These are phyloP conservation scores for Colletotrichum sp. DNA, from an alignment of 2,329 filamentous ascomycete species.

Conservation along the genomic window DNA sequence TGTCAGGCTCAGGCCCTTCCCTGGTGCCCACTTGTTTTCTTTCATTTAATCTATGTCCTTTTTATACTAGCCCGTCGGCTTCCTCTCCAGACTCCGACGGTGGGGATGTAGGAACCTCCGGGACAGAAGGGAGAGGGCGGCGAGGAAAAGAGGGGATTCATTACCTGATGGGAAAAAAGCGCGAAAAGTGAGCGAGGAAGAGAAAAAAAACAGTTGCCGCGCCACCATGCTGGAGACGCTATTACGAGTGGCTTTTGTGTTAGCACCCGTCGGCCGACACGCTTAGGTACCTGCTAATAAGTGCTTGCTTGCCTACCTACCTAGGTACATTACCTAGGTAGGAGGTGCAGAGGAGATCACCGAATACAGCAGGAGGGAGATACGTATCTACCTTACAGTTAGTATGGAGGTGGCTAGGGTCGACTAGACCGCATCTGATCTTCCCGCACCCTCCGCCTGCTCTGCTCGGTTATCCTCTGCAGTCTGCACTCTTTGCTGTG, in stretches of 20 bases:
- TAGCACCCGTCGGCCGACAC: slow-evolving; percentile 12
- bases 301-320: neutral
- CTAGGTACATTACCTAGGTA: neutral
- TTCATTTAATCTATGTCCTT: neutral
- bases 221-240: slow-evolving; percentile 7
- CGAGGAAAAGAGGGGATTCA: neutral
- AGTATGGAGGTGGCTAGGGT: neutral
- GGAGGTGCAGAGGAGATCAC: neutral
- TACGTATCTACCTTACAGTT: neutral
- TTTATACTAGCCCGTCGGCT: neutral
- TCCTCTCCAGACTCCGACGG: neutral
- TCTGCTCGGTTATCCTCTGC: neutral
- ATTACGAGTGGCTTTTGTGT: slow-evolving; percentile 12
- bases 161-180: neutral
- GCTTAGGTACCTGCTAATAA: neutral
- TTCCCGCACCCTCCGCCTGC: neutral
- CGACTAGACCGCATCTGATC: neutral
- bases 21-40: neutral
- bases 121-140: neutral
- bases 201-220: neutral
- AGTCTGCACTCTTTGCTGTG: neutral
- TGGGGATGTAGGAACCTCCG: neutral
- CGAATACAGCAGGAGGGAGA: neutral
- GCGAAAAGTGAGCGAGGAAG: neutral
- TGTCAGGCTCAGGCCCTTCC: neutral